Evolutionary conservation across 192 early-diverging fungal species (phyloP), one percentile per base, ranked within the genome.

Genomic region (Coemansia sp.): DNA sequence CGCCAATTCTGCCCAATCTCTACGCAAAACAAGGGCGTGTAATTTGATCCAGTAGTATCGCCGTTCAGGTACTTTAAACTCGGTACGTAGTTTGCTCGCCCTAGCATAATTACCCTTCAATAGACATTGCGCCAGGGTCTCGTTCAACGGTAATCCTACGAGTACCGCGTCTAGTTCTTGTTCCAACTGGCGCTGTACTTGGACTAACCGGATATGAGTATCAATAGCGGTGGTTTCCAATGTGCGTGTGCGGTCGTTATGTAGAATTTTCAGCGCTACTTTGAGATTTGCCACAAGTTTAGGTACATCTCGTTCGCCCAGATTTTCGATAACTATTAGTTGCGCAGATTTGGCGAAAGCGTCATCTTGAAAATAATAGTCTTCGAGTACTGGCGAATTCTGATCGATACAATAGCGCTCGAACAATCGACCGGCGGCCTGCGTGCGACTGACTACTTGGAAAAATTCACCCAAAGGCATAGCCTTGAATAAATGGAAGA

Each of bases 331-430:
- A 9, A 69, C 81, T n/a, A 73, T 87, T 43, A 50, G 95, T 88
- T 68, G 83, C 83, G 53, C 95, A 81, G 20, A 89, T 78, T 46
- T 80, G 65, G 61, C 92, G 86, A 86, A 75, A 2, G 83, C 75
- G 31, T 99, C 98, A 72, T 97, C 94, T 76, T 99, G 96, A 71
- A 93, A 98, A 81, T 99, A 99, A 71, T 96, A 99, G 73, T 98
- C 92, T 52, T 90, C 90, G 50, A 99, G 86, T 0, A 97, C 74
- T 16, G 92, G 88, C 27, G 86, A 75, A 44, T 92, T 90, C 69
- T 92, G 90, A 34, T 93, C 81, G 27, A 87, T 87, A 82, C 90
- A 90, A 76, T 97, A 98, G 13, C 87, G 85, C 75, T 97, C 94
- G 22, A 99, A 84, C 11, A 98, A 73, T n/a, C 84, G 88, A 62